Conservation (phyloP, 1,284 basidiomycete species). For the Rhodotorula sp. region DNA sequence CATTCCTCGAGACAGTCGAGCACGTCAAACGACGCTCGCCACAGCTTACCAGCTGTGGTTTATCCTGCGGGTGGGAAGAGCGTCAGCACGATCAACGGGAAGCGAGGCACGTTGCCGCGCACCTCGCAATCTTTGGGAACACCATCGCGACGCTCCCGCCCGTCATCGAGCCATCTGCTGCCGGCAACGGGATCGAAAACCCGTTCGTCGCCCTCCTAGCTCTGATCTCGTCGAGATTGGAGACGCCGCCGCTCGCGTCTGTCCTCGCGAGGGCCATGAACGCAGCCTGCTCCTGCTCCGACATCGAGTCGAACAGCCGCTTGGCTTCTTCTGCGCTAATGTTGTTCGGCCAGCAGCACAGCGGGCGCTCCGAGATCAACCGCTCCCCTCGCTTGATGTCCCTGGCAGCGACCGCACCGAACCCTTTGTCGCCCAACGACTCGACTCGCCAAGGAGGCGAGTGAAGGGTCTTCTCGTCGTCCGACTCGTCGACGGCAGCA, state of each 20-base stretch:
- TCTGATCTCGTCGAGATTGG: conserved; percentile 31
- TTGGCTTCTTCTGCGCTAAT: conserved; percentile 24
- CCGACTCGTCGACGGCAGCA: conserved; percentile 14
- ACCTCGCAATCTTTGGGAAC: conserved; percentile 36
- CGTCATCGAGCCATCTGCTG: not conserved
- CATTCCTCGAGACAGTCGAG: not conserved
- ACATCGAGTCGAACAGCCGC: conserved; percentile 28
- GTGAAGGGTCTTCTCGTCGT: conserved; percentile 11
- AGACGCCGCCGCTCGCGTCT: conserved; percentile 4
- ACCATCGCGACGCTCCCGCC: conserved; percentile 12
- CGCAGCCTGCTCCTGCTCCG: conserved; percentile 19
- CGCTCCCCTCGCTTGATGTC: conserved; percentile 34
- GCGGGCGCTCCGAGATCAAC: conserved; percentile 40
- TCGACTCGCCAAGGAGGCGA: conserved; percentile 31
- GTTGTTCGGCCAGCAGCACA: conserved; percentile 40
- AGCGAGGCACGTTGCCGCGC: not conserved
- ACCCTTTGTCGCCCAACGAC: conserved; percentile 27
- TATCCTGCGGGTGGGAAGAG: conserved; percentile 5
- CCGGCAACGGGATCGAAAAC: conserved; percentile 41
- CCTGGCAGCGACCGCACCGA: conserved; percentile 35
- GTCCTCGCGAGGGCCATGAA: conserved; percentile 36
- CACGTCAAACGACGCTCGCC: not conserved
- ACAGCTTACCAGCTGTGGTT: conserved; percentile 34
- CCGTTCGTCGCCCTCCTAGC: conserved; percentile 43
- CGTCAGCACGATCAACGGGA: not conserved